Conservation (phyloP, 257 asterid species). For the Ilex asprella region DNA sequence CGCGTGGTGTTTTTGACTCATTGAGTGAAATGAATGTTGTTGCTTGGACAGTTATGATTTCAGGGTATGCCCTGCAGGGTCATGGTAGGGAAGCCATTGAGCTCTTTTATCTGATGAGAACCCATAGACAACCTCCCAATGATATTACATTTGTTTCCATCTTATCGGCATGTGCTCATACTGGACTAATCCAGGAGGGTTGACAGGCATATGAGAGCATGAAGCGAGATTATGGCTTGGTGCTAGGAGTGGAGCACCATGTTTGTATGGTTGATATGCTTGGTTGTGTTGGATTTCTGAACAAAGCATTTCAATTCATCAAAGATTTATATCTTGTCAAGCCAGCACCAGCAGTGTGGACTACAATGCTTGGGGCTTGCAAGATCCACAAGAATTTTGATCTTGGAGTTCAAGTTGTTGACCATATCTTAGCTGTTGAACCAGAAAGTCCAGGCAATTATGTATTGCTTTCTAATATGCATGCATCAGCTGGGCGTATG, state of each 20-base stretch:
- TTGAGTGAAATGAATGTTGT: conserved; percentile 19
- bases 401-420: too few relatives aligned
- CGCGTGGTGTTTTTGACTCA: conserved; percentile 16
- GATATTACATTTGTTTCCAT: conserved; percentile 22
- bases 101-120: conserved; percentile 19
- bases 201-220: conserved; percentile 18
- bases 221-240: conserved; percentile 15
- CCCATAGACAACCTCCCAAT: conserved; percentile 18
- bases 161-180: conserved; percentile 27
- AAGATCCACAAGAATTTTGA: too few relatives aligned
- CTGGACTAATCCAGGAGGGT: conserved; percentile 29
- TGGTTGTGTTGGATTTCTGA: too few relatives aligned
- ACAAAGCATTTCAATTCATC: too few relatives aligned
- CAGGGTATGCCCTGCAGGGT: conserved; percentile 32
- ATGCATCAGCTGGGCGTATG: too few relatives aligned
- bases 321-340: too few relatives aligned
- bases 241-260: conserved; percentile 22
- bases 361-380: too few relatives aligned
- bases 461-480: too few relatives aligned
- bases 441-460: too few relatives aligned
- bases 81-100: conserved; percentile 22
- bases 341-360: too few relatives aligned
- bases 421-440: too few relatives aligned
- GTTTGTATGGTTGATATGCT: conserved; percentile 34
- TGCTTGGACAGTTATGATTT: conserved; percentile 28